A percentile compares a stretch with the other conserved stretches of the same genome.
These are phyloP conservation scores for Spathaspora arborariae DNA, from an alignment of 805 yeast genomes.

Conservation along the genomic window DNA sequence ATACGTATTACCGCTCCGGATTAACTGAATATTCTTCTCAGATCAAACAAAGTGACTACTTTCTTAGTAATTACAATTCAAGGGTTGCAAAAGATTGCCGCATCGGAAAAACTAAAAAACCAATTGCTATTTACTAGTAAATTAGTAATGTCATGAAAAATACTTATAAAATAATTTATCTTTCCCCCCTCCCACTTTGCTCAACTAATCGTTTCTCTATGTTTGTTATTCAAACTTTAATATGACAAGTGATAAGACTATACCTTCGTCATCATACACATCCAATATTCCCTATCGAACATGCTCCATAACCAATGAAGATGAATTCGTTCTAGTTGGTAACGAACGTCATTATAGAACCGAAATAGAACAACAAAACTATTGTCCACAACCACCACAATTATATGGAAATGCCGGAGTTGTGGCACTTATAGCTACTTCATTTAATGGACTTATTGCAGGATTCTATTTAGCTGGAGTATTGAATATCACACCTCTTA, in stretches of 20 bases:
- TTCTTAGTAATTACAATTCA: no score
- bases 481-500: neutral
- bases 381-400: neutral
- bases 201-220: neutral
- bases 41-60: no score
- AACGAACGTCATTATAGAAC: conserved; percentile 3
- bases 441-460: conserved; percentile 4
- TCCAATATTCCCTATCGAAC: conserved; percentile 1
- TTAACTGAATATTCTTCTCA: no score
- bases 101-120: neutral
- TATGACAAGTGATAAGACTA: neutral
- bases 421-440: conserved; percentile 4
- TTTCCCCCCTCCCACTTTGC: neutral
- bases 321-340: conserved; percentile 2
- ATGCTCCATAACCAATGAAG: conserved; percentile 2
- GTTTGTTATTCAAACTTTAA: neutral
- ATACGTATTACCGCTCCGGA: no score
- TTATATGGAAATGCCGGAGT: conserved; percentile 5
- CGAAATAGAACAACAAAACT: neutral
- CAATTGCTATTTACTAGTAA: neutral
- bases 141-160: neutral
- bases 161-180: neutral
- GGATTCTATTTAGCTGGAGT: conserved; percentile 5
- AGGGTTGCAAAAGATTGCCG: neutral
- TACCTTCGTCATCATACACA: neutral